Evolutionary conservation across 768 basidiomycete genomes (phyloP).

Genomic region (Phylloporus arenicola): DNA sequence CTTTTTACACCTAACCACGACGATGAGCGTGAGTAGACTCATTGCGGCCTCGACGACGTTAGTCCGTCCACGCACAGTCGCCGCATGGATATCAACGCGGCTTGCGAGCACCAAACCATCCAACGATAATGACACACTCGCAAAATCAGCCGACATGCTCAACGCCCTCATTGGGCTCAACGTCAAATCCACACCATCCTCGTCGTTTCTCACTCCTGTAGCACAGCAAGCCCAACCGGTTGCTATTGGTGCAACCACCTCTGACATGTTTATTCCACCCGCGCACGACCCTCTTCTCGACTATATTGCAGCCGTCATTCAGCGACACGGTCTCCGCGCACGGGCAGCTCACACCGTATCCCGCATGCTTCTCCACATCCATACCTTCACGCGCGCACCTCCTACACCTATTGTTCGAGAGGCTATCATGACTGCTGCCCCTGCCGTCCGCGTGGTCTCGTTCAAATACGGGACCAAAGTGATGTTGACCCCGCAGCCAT

Average conservation of each 20-base stretch:
- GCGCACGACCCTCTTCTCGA: constrained; percentile 67
- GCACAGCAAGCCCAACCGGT: neutral
- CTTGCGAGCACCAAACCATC: constrained; percentile 15
- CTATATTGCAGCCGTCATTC: constrained; percentile 58
- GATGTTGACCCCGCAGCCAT: constrained; percentile 59
- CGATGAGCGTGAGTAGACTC: neutral
- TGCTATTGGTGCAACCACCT: neutral
- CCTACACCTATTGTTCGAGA: constrained; percentile 74
- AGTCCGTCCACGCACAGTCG: neutral
- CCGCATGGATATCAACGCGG: constrained; percentile 1
- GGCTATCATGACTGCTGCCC: constrained; percentile 65
- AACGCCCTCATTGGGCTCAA: constrained; percentile 18
- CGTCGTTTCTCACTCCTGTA: neutral
- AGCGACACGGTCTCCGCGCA: constrained; percentile 60
- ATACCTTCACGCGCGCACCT: constrained; percentile 68
- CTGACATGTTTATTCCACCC: constrained; percentile 58
- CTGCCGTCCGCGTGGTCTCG: constrained; percentile 58
- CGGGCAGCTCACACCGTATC: constrained; percentile 52
- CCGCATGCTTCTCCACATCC: constrained; percentile 64
- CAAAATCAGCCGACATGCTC: constrained; percentile 22
- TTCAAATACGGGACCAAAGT: constrained; percentile 62
- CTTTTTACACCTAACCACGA: neutral
- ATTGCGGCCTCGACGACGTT: neutral
- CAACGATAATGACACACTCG: constrained; percentile 19
- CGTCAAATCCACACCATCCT: neutral